Evolutionary conservation across 2,329 filamentous ascomycete species (phyloP), one percentile per base, ranked within the genome.

Genomic region (Diaporthe destruens): DNA sequence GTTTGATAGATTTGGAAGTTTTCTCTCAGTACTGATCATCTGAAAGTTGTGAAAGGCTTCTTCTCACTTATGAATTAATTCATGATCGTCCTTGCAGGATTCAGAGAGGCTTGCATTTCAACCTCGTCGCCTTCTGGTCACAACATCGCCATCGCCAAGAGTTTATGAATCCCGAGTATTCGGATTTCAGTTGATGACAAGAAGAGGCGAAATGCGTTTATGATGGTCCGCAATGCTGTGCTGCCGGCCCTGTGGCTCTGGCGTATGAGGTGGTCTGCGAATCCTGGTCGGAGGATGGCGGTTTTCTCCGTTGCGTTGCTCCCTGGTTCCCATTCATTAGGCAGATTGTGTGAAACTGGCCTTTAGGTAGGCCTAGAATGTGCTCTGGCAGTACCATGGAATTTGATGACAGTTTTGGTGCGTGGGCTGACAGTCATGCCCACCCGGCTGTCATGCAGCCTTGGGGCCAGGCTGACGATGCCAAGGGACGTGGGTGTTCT

Each of bases 91-190:
- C 25, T 14, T 5, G 9, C 44, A 16, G 16, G n/a, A 16, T 6
- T 12, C 7, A 3, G 20, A 9, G 20, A 9, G 34, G 34, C 25
- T 8, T 34, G 20, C 6, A 1, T 2, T 0, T 23, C 39, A 25
- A 14, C 29, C 6, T 23, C 29, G 11, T 65, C 44, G 42, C 29
- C 18, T 16, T 49, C 20, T 34, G 29, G 20, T 4, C 16, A 49
- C 20, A 51, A 65, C 11, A 9, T 65, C 29, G 59, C 59, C 59
- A 36, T 65, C 32, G 61, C 61, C 61, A 51, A 65, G 61, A 51
- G 16, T 36, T 42, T 3, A 34, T 2, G 29, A 36, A 36, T 14
- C 44, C 61, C 61, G 61, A 51, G 8, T 3, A 7, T 0, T 11
- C 49, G 8, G 12, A 51, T 16, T n/a, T 18, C 11, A 6, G 1